Percentiles rank a stretch among this genome's conserved stretches.
Conservation (phyloP, 2,329 filamentous ascomycete genomes). For the Venturia asperata region DNA sequence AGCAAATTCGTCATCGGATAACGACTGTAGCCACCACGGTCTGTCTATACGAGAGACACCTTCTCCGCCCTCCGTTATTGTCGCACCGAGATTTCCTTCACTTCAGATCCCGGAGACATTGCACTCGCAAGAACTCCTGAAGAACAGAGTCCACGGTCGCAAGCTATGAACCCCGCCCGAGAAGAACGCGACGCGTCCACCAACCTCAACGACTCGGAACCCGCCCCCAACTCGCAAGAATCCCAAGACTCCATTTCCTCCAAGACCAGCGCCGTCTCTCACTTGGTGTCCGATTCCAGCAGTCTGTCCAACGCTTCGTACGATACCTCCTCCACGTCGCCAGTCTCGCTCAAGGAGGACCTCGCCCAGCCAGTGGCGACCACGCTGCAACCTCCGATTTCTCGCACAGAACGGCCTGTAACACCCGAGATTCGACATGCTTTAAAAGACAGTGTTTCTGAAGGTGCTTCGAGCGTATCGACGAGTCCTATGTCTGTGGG, state of each 20-base stretch:
- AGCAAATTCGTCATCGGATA: constrained; percentile 12
- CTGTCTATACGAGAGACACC: not conserved
- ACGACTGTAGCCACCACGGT: not conserved
- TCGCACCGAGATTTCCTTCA: not conserved
- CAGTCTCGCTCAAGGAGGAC: not conserved
- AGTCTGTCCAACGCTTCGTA: constrained; percentile 14
- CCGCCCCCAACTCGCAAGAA: constrained; percentile 9
- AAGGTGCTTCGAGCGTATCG: not conserved
- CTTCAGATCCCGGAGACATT: not conserved
- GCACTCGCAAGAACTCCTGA: not conserved
- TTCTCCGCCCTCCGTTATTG: not conserved
- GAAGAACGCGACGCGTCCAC: constrained; percentile 11
- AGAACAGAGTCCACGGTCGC: not conserved
- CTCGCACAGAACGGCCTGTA: constrained; percentile 5
- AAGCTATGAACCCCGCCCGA: not conserved
- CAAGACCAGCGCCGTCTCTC: not conserved
- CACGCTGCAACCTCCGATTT: not conserved
- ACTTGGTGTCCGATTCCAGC: constrained; percentile 9
- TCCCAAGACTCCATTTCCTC: not conserved
- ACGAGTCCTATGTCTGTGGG: constrained; percentile 37
- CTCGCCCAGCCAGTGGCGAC: not conserved
- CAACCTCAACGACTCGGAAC: not conserved
- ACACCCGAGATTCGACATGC: not conserved
- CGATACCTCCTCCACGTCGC: constrained; percentile 5
- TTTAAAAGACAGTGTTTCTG: not conserved